Percentiles rank a stretch among this genome's conserved stretches.
Evolutionary conservation across 257 asterid species (phyloP).

Genomic region (Cruciata laevipes): DNA sequence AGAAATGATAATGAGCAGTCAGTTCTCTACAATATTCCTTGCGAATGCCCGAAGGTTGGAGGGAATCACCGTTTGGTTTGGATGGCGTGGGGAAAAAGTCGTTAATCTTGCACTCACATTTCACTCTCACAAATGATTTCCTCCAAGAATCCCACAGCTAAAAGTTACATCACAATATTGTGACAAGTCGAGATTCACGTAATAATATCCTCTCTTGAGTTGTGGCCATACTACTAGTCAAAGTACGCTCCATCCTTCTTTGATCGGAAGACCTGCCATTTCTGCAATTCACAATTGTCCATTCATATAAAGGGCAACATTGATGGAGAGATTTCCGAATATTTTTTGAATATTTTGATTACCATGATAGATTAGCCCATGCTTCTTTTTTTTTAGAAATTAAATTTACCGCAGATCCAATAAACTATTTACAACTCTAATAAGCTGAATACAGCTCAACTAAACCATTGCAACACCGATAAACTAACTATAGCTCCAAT

Average conservation of each 20-base stretch:
- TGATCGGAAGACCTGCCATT: background rate
- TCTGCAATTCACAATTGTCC: background rate
- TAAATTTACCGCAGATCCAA: too few relatives aligned
- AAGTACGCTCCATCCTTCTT: background rate
- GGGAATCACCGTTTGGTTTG: conserved; percentile 7
- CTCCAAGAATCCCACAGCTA: conserved; percentile 5
- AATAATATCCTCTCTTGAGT: background rate
- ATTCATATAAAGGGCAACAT: background rate
- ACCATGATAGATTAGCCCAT: too few relatives aligned
- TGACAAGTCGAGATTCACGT: background rate
- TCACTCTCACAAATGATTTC: background rate
- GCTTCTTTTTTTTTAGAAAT: too few relatives aligned
- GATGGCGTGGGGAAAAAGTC: conserved; percentile 12
- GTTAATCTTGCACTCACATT: background rate
- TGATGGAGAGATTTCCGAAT: too few relatives aligned
- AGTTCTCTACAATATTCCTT: background rate
- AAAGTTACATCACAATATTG: background rate
- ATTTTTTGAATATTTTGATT: too few relatives aligned
- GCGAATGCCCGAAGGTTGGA: conserved; percentile 2
- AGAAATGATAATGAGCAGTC: conserved; percentile 4
- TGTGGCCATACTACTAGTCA: background rate
- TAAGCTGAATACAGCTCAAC: too few relatives aligned
- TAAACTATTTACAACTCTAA: too few relatives aligned
- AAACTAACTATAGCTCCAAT: too few relatives aligned
- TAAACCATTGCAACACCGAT: too few relatives aligned